These are phyloP conservation scores for Alternaria dauci DNA, from an alignment of 2,329 filamentous ascomycete species.

Conservation along the genomic window DNA sequence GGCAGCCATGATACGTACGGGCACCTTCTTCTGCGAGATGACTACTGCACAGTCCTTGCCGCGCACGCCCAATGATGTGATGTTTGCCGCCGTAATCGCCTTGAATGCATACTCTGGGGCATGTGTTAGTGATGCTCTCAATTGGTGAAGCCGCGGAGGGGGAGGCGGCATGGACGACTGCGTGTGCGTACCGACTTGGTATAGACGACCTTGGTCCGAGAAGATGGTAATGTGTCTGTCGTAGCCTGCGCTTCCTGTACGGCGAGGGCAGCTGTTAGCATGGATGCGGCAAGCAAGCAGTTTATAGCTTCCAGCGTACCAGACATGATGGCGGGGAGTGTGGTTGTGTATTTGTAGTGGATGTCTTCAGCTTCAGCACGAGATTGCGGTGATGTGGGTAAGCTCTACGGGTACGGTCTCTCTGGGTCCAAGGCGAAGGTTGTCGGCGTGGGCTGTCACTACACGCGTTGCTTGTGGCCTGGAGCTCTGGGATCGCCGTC, in stretches of 20 bases:
- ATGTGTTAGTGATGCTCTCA: constrained; percentile 12
- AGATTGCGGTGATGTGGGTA: constrained; percentile 41
- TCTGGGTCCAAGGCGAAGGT: constrained; percentile 35
- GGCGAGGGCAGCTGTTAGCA: constrained; percentile 42
- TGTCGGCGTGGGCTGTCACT: constrained; percentile 32
- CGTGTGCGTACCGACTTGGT: constrained; percentile 89
- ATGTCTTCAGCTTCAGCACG: constrained; percentile 40
- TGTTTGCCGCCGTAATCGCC: constrained; percentile 98
- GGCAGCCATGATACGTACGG: constrained; percentile 68
- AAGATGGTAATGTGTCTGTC: constrained; percentile 99
- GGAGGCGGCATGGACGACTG: constrained; percentile 6
- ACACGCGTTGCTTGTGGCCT: constrained; percentile 49
- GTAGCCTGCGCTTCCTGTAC: constrained; percentile 69
- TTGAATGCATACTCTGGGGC: constrained; percentile 98
- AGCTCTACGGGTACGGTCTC: constrained; percentile 34
- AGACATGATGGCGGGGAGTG: constrained; percentile 50
- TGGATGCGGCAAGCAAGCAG: constrained; percentile 24
- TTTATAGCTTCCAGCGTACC: constrained; percentile 42
- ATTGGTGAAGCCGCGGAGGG: not conserved
- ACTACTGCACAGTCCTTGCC: constrained; percentile 98
- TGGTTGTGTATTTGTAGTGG: constrained; percentile 28
- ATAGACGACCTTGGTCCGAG: constrained; percentile 96
- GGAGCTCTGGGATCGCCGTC: constrained; percentile 39
- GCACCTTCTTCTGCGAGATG: constrained; percentile 98
- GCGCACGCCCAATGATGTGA: constrained; percentile 94